Evolutionary conservation across 257 asterid genomes (phyloP).

Genomic region (Voacanga thouarsii): DNA sequence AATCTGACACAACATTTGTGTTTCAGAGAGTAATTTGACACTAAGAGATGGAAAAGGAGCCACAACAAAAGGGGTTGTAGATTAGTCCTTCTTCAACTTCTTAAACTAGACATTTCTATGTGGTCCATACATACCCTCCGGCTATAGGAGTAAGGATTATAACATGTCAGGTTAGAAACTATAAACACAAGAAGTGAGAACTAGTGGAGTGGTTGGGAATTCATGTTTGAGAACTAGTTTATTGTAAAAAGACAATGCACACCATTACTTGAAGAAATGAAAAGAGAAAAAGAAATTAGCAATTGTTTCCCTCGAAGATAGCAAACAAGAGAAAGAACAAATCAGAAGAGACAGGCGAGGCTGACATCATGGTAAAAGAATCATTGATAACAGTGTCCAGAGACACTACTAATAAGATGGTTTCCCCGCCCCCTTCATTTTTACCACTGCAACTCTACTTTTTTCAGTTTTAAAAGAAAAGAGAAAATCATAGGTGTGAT

Average conservation of each 20-base stretch:
- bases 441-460: not conserved
- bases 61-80: not conserved
- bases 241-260: not conserved
- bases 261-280: not conserved
- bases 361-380: not conserved
- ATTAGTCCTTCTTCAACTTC: not conserved
- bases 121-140: not conserved
- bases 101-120: not conserved
- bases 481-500: not conserved
- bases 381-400: not conserved
- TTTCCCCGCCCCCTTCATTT: not conserved
- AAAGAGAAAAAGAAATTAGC: not conserved
- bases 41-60: not conserved
- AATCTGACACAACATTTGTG: constrained; percentile 51
- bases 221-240: not conserved
- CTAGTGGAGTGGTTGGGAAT: not conserved
- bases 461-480: not conserved
- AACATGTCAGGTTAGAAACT: not conserved
- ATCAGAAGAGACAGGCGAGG: not conserved
- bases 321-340: not conserved
- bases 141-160: not conserved
- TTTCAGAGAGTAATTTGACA: not conserved
- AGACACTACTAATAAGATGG: not conserved
- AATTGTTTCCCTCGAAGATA: not conserved
- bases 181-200: not conserved